A percentile compares a stretch with the other conserved stretches of the same genome.
These are phyloP conservation scores for Fonsecaea pedrosoi DNA, from an alignment of 2,329 filamentous ascomycete species.

Conservation along the genomic window DNA sequence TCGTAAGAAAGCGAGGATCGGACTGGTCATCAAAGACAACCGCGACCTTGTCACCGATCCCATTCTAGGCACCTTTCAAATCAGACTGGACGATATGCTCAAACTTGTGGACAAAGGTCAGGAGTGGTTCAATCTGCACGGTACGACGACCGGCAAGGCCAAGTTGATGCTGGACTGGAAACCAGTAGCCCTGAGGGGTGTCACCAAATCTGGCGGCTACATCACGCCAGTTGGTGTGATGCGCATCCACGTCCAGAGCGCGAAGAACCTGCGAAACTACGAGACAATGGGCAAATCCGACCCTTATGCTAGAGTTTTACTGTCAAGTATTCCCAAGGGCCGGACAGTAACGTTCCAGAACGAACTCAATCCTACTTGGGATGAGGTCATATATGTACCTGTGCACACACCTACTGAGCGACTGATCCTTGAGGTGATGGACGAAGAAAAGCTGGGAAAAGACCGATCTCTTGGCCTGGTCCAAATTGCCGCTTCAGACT, in stretches of 20 bases:
- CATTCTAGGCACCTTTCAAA: slow-evolving; percentile 88
- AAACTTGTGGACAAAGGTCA: slow-evolving; percentile 90
- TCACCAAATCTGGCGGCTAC: slow-evolving; percentile 83
- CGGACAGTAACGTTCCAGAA: slow-evolving; percentile 96
- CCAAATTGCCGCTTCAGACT: slow-evolving; percentile 79
- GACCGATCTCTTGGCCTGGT: slow-evolving; percentile 85
- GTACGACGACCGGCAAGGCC: slow-evolving; percentile 79
- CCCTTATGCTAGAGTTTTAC: slow-evolving; percentile 84
- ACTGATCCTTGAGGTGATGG: slow-evolving; percentile 91
- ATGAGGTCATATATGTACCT: slow-evolving; percentile 93
- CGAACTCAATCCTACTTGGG: slow-evolving; percentile 92
- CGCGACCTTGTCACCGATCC: slow-evolving; percentile 83
- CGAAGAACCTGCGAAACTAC: slow-evolving; percentile 83
- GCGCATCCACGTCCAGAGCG: slow-evolving; percentile 88
- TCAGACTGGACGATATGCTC: slow-evolving; percentile 92
- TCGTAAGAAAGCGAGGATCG: slow-evolving; percentile 85
- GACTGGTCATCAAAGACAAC: slow-evolving; percentile 93
- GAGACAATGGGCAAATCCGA: slow-evolving; percentile 97
- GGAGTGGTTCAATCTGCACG: slow-evolving; percentile 92
- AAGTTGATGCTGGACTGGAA: slow-evolving; percentile 96
- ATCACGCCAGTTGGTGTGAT: slow-evolving; percentile 93
- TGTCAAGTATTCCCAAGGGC: slow-evolving; percentile 88
- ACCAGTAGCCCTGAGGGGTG: slow-evolving; percentile 83
- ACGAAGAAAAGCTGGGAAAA: slow-evolving; percentile 88
- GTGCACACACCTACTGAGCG: slow-evolving; percentile 85